A percentile compares a stretch with the other conserved stretches of the same genome.
Evolutionary conservation across 2,329 filamentous ascomycete genomes (phyloP).

Genomic region (Colletotrichum eremochloae): DNA sequence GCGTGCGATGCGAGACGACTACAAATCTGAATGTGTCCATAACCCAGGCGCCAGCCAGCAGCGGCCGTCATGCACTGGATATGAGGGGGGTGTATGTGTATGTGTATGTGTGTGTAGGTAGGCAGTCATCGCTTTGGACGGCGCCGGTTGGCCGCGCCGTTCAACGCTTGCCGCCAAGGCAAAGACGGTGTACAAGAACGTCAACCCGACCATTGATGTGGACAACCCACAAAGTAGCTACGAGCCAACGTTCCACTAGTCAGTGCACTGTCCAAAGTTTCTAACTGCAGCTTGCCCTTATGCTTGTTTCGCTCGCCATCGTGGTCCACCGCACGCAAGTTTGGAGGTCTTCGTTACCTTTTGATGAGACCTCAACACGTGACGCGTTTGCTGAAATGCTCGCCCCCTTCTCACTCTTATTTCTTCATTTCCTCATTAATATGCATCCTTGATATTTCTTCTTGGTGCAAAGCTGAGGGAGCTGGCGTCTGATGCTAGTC

Average conservation of each 20-base stretch:
- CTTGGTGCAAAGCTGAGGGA: not conserved
- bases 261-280: too few relatives aligned
- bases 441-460: not conserved
- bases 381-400: slow-evolving; percentile 14
- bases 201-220: too few relatives aligned
- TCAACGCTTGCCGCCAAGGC: slow-evolving; percentile 1
- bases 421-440: slow-evolving; percentile 9
- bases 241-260: too few relatives aligned
- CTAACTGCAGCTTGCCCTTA: too few relatives aligned
- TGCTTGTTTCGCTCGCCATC: slow-evolving; percentile 4
- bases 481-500: slow-evolving; percentile 18
- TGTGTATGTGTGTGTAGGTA: not conserved
- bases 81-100: not conserved
- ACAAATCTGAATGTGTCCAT: slow-evolving; percentile 16
- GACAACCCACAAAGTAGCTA: too few relatives aligned
- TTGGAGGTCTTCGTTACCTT: too few relatives aligned
- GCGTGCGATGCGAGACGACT: slow-evolving; percentile 17
- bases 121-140: slow-evolving; percentile 12
- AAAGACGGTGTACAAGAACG: slow-evolving; percentile 5
- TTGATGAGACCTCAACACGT: not conserved
- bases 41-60: not conserved
- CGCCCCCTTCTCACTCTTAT: not conserved
- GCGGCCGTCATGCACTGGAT: slow-evolving; percentile 17
- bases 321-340: slow-evolving; percentile 10
- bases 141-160: slow-evolving; percentile 21